Base-by-base conservation (phyloP, 345 rosid genomes). In the Reutealis trisperma region DNA sequence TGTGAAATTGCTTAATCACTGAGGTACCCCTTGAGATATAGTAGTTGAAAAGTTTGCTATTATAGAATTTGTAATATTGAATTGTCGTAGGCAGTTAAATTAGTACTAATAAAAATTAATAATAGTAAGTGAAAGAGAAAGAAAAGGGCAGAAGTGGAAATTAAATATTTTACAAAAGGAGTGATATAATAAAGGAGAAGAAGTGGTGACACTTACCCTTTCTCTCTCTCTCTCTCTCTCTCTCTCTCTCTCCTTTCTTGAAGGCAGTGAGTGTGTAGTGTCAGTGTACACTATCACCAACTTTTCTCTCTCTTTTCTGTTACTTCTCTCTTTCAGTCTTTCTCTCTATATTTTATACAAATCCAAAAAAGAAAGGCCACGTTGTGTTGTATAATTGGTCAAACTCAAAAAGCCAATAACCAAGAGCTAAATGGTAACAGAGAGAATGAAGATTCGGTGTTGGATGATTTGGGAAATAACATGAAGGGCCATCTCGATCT, bases 241-340 rank as follows among this genome's bases (percentile, higher is more conserved):
- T n/a, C n/a, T 12, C 51, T 47, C 51, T 12, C 51, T 47, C 14
- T 68, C 57, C 34, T 66, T 45, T 64, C 47, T 64, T 64, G 49
- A 64, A 12, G 67, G 68, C 68, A 4, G 52, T 41, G 54, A 58
- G 27, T 42, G 70, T 42, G 0, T 8, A 42, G 70, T 41, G 70
- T 66, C 70, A 66, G 70, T 19, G 51, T 47, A 47, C 51, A 47
- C 13, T 47, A 9, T 34, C 47, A 30, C 2, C 60, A 8, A 1
- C 4, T 15, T 18, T 19, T 58, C 66, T 73, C 76, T 60, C 64
- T 71, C 75, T 62, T 61, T 73, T 73, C 76, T 73, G 67, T 73
- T 73, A 72, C 65, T 21, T n/a, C n/a, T n/a, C n/a, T n/a, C n/a
- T n/a, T n/a, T n/a, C n/a, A n/a, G n/a, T n/a, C n/a, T n/a, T 12